Conservation (phyloP, 768 basidiomycete species). For the Pleurotus cornucopiae region DNA sequence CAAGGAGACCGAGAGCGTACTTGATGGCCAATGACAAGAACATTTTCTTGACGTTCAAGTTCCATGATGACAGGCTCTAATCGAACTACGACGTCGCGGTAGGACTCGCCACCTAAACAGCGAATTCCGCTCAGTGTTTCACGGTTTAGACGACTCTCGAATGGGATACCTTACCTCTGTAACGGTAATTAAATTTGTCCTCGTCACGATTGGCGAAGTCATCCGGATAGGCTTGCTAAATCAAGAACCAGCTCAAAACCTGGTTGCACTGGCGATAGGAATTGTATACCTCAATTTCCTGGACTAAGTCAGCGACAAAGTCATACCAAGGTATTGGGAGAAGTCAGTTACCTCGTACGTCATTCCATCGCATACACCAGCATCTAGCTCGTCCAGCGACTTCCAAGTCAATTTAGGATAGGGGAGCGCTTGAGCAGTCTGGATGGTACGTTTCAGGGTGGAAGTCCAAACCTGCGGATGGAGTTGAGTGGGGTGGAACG, state of each 20-base stretch:
- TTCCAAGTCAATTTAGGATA: constrained; percentile 98
- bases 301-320: not conserved
- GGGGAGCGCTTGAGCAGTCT: constrained; percentile 78
- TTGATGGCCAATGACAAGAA: constrained; percentile 96
- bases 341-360: constrained; percentile 65
- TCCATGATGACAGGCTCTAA: constrained; percentile 99
- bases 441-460: constrained; percentile 89
- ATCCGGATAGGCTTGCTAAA: constrained; percentile 89
- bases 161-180: constrained; percentile 49
- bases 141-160: no score
- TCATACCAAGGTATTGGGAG: not conserved
- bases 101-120: constrained; percentile 72
- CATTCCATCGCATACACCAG: constrained; percentile 99
- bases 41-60: constrained; percentile 95
- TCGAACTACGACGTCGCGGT: constrained; percentile 92
- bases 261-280: not conserved
- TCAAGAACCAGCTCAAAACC: not conserved
- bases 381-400: constrained; percentile 95
- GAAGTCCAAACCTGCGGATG: constrained; percentile 89
- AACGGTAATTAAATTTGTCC: constrained; percentile 99
- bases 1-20: constrained; percentile 23
- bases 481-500: not conserved
- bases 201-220: constrained; percentile 98
- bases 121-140: no score
- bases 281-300: constrained; percentile 82